A percentile compares a stretch with the other conserved stretches of the same genome.
phyloP scores from a whole-genome alignment of 495 filamentous ascomycete genomes.

The Aspergillus funiculosus region DNA sequence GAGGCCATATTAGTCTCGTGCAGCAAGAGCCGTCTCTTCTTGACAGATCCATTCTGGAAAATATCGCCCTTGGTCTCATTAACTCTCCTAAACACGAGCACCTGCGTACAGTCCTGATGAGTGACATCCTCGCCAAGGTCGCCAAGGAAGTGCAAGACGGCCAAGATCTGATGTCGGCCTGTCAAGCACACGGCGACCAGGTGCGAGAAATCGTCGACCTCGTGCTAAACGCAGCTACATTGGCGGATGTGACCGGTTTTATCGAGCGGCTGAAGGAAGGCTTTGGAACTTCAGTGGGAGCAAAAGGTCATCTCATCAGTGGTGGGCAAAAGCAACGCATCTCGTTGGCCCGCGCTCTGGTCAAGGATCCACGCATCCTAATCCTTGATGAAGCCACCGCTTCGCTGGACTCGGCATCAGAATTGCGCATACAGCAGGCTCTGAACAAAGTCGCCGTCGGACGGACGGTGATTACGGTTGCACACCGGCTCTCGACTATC shows the following conservation, averaged over 20 bases:
- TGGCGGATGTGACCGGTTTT: constrained; percentile 37
- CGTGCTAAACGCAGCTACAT: constrained; percentile 33
- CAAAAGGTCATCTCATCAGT: constrained; percentile 40
- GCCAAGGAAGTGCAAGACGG: constrained; percentile 23
- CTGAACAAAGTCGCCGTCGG: constrained; percentile 36
- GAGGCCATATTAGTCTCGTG: constrained; percentile 57
- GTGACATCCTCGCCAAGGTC: constrained; percentile 26
- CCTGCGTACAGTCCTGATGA: constrained; percentile 28
- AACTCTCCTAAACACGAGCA: constrained; percentile 40
- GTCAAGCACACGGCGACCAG: background rate
- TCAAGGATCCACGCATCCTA: constrained; percentile 46
- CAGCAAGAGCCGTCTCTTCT: constrained; percentile 62
- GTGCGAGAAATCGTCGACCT: constrained; percentile 34
- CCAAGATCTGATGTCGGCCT: background rate
- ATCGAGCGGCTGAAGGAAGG: constrained; percentile 46
- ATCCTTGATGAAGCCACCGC: constrained; percentile 55
- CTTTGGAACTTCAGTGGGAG: constrained; percentile 45
- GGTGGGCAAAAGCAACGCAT: constrained; percentile 67
- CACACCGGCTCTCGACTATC: constrained; percentile 47
- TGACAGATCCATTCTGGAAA: constrained; percentile 59
- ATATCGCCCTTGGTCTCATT: constrained; percentile 60
- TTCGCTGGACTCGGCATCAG: constrained; percentile 54
- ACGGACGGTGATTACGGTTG: constrained; percentile 41
- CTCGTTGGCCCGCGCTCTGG: constrained; percentile 55
- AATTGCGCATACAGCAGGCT: constrained; percentile 65